A percentile compares a stretch with the other conserved stretches of the same genome.
These are phyloP conservation scores for Rutstroemia sp. DNA, from an alignment of 2,329 filamentous ascomycete genomes.

Conservation along the genomic window DNA sequence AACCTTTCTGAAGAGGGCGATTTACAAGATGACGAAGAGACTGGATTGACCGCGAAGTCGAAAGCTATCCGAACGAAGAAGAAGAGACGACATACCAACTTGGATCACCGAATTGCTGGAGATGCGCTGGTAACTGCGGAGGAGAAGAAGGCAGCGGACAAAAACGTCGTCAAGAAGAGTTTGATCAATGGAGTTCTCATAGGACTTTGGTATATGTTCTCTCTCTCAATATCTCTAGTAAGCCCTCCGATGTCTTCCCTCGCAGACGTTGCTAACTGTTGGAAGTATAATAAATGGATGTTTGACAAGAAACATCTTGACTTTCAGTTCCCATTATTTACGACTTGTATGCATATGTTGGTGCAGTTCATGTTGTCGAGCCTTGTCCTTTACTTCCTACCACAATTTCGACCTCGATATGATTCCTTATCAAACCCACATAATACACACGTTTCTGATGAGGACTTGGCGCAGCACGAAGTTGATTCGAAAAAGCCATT, in stretches of 20 bases:
- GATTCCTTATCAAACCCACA: slow-evolving; percentile 31
- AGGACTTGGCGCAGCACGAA: slow-evolving; percentile 25
- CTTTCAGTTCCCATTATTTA: slow-evolving; percentile 93
- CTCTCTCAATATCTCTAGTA: slow-evolving; percentile 84
- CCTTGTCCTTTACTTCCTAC: slow-evolving; percentile 73
- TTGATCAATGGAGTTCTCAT: slow-evolving; percentile 77
- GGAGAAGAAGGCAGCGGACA: slow-evolving; percentile 70
- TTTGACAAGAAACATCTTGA: slow-evolving; percentile 79
- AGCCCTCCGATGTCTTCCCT: slow-evolving; percentile 30
- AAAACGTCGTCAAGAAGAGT: slow-evolving; percentile 61
- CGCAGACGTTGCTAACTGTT: slow-evolving; percentile 7
- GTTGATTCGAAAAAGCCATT: slow-evolving; percentile 38
- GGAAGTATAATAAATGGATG: slow-evolving; percentile 99
- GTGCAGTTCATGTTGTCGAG: slow-evolving; percentile 82
- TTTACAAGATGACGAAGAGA: slow-evolving; percentile 80
- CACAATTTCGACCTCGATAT: slow-evolving; percentile 65
- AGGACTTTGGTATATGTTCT: slow-evolving; percentile 81
- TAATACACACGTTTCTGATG: slow-evolving; percentile 24
- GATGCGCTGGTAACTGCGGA: slow-evolving; percentile 56
- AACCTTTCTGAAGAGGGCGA: slow-evolving; percentile 62
- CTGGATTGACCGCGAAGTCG: slow-evolving; percentile 70
- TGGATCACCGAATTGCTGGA: slow-evolving; percentile 63
- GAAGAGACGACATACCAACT: slow-evolving; percentile 57
- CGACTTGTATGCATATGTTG: slow-evolving; percentile 89
- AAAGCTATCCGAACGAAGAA: slow-evolving; percentile 59